Evolutionary conservation across 441 rosid species (phyloP).

Genomic region (Cnidoscolus chayamansa): DNA sequence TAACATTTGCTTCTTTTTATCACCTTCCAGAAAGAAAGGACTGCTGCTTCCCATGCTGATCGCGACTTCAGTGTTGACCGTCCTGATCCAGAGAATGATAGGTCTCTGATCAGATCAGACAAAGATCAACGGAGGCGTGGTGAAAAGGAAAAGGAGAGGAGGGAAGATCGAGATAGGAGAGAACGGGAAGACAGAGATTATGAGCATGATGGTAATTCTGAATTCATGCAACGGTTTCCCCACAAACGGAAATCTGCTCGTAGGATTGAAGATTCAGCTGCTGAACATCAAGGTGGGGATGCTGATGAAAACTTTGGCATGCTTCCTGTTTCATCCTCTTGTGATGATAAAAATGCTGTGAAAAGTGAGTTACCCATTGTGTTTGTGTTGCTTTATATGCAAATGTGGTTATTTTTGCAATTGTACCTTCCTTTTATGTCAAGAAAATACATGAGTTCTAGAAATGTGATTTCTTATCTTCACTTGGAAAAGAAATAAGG

Average conservation of each 20-base stretch:
- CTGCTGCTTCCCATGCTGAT: slow-evolving; percentile 44
- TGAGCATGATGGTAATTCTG: slow-evolving; percentile 60
- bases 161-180: slow-evolving; percentile 67
- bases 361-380: slow-evolving; percentile 41
- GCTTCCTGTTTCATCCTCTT: slow-evolving; percentile 46
- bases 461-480: background rate
- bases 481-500: background rate
- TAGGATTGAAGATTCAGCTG: slow-evolving; percentile 42
- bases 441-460: background rate
- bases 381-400: slow-evolving; percentile 10
- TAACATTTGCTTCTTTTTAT: slow-evolving; percentile 26
- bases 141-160: slow-evolving; percentile 71
- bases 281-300: slow-evolving; percentile 67
- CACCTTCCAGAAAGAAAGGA: slow-evolving; percentile 68
- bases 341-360: slow-evolving; percentile 64
- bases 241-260: slow-evolving; percentile 47
- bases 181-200: slow-evolving; percentile 55
- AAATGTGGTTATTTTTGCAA: background rate
- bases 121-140: slow-evolving; percentile 69
- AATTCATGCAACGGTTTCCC: slow-evolving; percentile 51
- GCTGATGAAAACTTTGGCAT: slow-evolving; percentile 53
- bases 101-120: slow-evolving; percentile 47
- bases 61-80: slow-evolving; percentile 58
- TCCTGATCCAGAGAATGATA: slow-evolving; percentile 58
- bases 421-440: background rate